phyloP scores from a whole-genome alignment of 306 rosid genomes.

The Leucaena leucocephala region DNA sequence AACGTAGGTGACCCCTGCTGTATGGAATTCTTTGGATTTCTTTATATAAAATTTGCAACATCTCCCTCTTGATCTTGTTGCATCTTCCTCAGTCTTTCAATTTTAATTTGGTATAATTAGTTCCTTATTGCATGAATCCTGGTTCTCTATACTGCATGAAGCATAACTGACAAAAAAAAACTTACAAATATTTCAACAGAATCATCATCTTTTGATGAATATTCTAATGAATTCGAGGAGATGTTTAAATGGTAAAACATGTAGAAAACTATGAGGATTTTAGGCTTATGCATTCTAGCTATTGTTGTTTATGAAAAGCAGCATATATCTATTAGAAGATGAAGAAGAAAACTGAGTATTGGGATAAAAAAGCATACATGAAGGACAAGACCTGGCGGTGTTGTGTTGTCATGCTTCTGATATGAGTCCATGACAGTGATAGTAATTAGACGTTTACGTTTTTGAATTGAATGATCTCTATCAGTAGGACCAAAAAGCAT shows the following conservation, averaged over 20 bases:
- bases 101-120: not conserved
- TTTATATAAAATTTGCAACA: not conserved
- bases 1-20: not conserved
- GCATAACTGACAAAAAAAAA: not conserved
- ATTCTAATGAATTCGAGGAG: not conserved
- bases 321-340: not conserved
- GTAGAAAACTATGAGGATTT: not conserved
- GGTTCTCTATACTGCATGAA: too few species aligned
- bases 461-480: constrained; percentile 10
- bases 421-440: not conserved
- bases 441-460: not conserved
- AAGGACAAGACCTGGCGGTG: constrained; percentile 1
- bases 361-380: not conserved
- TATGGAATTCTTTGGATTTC: not conserved
- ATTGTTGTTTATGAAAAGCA: not conserved
- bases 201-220: not conserved
- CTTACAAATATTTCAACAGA: too few species aligned
- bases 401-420: not conserved
- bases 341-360: not conserved
- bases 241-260: too few species aligned
- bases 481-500: not conserved
- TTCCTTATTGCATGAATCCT: not conserved
- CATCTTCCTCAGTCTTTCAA: not conserved
- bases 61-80: not conserved
- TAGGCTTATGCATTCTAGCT: not conserved